Evolutionary conservation across 2,329 filamentous ascomycete species (phyloP).

Genomic region (Calonectria pseudoreteaudii): DNA sequence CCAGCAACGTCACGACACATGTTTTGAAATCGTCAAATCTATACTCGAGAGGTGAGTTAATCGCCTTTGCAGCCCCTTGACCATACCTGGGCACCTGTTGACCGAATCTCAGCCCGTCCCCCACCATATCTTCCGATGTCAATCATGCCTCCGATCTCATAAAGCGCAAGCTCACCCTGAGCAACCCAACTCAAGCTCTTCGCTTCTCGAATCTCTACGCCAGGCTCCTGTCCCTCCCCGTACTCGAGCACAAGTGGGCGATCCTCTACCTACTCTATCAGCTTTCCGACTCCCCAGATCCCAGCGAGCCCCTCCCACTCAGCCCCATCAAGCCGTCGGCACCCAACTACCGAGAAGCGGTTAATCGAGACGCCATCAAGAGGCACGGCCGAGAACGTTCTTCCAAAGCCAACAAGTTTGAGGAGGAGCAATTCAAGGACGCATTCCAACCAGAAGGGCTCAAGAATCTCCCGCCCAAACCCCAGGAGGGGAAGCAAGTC

Average conservation of each 20-base stretch:
- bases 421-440: constrained; percentile 63
- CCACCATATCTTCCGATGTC: constrained; percentile 75
- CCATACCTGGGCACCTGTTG: neutral
- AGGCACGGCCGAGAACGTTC: constrained; percentile 53
- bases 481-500: constrained; percentile 53
- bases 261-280: constrained; percentile 93
- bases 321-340: constrained; percentile 55
- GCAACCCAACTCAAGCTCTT: constrained; percentile 81
- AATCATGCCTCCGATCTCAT: constrained; percentile 95
- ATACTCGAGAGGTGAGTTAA: constrained; percentile 63
- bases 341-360: constrained; percentile 52
- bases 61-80: constrained; percentile 9
- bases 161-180: constrained; percentile 85
- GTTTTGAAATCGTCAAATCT: constrained; percentile 63
- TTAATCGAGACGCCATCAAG: constrained; percentile 50
- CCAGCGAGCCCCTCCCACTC: constrained; percentile 62
- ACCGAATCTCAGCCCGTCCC: constrained; percentile 56
- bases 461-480: constrained; percentile 56
- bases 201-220: constrained; percentile 93
- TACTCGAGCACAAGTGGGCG: constrained; percentile 95
- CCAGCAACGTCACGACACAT: constrained; percentile 76
- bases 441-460: constrained; percentile 67
- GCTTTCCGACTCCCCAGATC: constrained; percentile 76
- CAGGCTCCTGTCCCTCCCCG: constrained; percentile 87
- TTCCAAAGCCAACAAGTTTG: constrained; percentile 52